Percentiles rank a stretch among this genome's conserved stretches.
These are phyloP conservation scores for Phaffia tasmanica DNA, from an alignment of 768 basidiomycete species.

Conservation along the genomic window DNA sequence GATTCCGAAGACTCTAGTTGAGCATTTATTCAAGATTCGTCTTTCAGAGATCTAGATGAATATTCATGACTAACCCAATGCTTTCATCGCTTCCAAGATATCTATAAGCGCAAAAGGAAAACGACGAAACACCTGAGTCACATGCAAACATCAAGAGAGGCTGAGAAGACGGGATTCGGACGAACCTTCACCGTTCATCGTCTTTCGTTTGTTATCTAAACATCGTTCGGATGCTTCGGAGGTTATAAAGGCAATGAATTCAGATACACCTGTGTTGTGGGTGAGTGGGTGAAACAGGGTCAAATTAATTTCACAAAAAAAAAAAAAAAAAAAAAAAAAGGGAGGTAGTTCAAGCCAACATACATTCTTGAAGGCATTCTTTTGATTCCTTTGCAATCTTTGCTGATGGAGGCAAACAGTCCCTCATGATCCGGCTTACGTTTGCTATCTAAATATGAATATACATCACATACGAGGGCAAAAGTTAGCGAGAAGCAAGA, in stretches of 20 bases:
- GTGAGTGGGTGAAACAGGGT: too few species aligned
- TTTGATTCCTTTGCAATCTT: constrained; percentile 98
- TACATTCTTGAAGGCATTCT: constrained; percentile 96
- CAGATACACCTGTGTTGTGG: too few species aligned
- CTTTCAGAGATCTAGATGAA: too few species aligned
- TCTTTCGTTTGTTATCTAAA: constrained; percentile 89
- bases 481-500: too few species aligned
- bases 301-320: constrained; percentile 4
- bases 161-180: too few species aligned
- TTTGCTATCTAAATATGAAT: constrained; percentile 74
- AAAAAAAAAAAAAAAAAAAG: not conserved
- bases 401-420: constrained; percentile 71
- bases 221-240: constrained; percentile 94
- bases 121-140: too few species aligned
- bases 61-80: constrained; percentile 57
- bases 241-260: constrained; percentile 39
- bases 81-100: constrained; percentile 84
- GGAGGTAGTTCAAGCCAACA: constrained; percentile 52
- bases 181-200: constrained; percentile 71
- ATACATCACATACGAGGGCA: too few species aligned
- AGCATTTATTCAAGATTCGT: not conserved
- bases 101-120: constrained; percentile 40
- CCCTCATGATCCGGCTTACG: constrained; percentile 92
- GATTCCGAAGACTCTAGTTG: not conserved
- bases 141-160: too few species aligned